Conservation (phyloP, 495 filamentous ascomycete species). For the Cryomyces minteri region DNA sequence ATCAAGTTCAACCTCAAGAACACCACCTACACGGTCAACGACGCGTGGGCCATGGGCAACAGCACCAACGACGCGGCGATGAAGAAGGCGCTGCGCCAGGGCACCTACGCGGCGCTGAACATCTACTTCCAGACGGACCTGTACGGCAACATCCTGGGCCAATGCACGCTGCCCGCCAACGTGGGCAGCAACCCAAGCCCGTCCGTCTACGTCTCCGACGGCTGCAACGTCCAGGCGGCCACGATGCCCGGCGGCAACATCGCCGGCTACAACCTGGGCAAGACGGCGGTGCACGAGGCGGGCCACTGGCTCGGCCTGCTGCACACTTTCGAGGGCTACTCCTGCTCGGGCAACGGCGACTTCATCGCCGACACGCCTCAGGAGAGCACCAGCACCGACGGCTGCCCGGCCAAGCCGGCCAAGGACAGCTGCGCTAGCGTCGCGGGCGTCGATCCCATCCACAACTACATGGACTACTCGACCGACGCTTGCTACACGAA, state of each 20-base stretch:
- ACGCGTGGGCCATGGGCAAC: slow-evolving; percentile 28
- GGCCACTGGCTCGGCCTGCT: slow-evolving; percentile 49
- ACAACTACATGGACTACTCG: slow-evolving; percentile 49
- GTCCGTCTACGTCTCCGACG: slow-evolving; percentile 29
- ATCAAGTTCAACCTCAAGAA: slow-evolving; percentile 33
- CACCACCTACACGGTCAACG: slow-evolving; percentile 38
- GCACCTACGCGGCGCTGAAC: slow-evolving; percentile 41
- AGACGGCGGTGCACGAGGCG: slow-evolving; percentile 43
- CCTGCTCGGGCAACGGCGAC: slow-evolving; percentile 35
- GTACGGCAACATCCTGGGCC: slow-evolving; percentile 30
- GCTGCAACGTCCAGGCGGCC: slow-evolving; percentile 36
- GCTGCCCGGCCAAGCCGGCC: slow-evolving; percentile 31
- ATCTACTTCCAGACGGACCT: slow-evolving; percentile 41
- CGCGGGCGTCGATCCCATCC: slow-evolving; percentile 35
- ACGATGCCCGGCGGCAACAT: slow-evolving; percentile 34
- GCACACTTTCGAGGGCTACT: slow-evolving; percentile 46
- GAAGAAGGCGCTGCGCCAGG: slow-evolving; percentile 40
- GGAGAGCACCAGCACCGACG: slow-evolving; percentile 31
- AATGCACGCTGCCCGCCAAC: slow-evolving; percentile 29
- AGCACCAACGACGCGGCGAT: slow-evolving; percentile 30
- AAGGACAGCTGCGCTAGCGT: slow-evolving; percentile 33
- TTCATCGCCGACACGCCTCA: slow-evolving; percentile 38
- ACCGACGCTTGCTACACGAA: slow-evolving; percentile 28
- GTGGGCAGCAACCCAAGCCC: slow-evolving; percentile 14
- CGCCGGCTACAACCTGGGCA: slow-evolving; percentile 36